Evolutionary conservation across 2,329 filamentous ascomycete species (phyloP).

Genomic region (Pseudonectria foliicola): DNA sequence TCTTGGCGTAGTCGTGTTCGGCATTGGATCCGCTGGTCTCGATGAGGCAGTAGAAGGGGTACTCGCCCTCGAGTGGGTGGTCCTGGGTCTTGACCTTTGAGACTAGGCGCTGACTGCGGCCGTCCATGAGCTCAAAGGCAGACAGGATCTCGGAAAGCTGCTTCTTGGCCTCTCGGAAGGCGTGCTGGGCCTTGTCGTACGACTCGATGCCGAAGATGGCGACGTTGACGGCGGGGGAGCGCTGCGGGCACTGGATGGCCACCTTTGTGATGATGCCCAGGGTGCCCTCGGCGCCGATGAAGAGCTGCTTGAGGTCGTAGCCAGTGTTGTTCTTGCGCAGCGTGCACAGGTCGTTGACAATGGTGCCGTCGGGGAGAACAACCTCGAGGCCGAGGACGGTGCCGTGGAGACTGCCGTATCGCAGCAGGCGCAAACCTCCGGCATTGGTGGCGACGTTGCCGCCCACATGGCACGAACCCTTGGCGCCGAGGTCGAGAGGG

Average conservation of each 20-base stretch:
- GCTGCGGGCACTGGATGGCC: slow-evolving; percentile 81
- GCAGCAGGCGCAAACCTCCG: slow-evolving; percentile 78
- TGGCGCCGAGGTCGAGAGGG: slow-evolving; percentile 93
- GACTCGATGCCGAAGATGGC: slow-evolving; percentile 89
- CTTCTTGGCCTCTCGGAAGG: slow-evolving; percentile 81
- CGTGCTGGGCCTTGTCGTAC: slow-evolving; percentile 79
- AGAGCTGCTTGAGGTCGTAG: slow-evolving; percentile 94
- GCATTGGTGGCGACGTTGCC: slow-evolving; percentile 96
- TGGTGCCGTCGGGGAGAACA: slow-evolving; percentile 85
- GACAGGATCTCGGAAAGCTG: slow-evolving; percentile 93
- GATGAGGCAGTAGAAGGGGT: slow-evolving; percentile 94
- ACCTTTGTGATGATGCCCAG: slow-evolving; percentile 90
- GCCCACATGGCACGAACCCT: slow-evolving; percentile 93
- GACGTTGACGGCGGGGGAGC: slow-evolving; percentile 84
- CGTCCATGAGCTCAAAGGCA: slow-evolving; percentile 97
- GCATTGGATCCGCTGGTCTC: slow-evolving; percentile 93
- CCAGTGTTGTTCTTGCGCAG: slow-evolving; percentile 98
- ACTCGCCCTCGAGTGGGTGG: slow-evolving; percentile 70
- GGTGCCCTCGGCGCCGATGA: slow-evolving; percentile 92
- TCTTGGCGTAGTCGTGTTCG: slow-evolving; percentile 89
- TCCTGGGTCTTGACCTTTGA: slow-evolving; percentile 67
- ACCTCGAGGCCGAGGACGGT: slow-evolving; percentile 89
- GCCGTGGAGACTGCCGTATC: slow-evolving; percentile 92
- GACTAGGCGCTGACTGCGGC: slow-evolving; percentile 71
- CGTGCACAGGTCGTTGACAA: slow-evolving; percentile 80